Base-by-base conservation (phyloP, 2,329 filamentous ascomycete species). In the Phialophora macrospora region DNA sequence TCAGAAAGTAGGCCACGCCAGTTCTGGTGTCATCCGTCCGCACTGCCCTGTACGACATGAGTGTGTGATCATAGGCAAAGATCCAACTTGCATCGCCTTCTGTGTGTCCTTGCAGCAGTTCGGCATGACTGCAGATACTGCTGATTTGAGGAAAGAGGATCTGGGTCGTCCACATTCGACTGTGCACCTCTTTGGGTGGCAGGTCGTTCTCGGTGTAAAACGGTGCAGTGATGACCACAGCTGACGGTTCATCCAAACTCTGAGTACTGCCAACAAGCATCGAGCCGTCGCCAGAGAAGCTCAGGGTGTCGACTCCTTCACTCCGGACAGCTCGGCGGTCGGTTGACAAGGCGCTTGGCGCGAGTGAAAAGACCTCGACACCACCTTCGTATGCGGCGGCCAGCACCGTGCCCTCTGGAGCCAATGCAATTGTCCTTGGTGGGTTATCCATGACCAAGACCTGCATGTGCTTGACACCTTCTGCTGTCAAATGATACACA, bases 371-470 rank as follows among this genome's bases (percentile, higher is more conserved):
- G 0, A 97, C 90, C 76, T 97, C 93, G 68, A 97, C 93, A n/a
- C 91, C 91, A 62, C 91, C 90, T 73, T 92, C 88, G 76, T 93
- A 96, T 7, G 92, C 92, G 17, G 92, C 90, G 26, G 93, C 93
- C 54, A 97, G 79, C 14, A 97, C 90, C 51, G 89, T 88, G 26
- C 91, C 92, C 69, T 90, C 91, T 1, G 92, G 91, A 0, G 92
- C 94, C 32, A 97, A 80, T 17, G 90, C 88, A 70, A 97, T 90
- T 14, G 91, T 88, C 62, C 88, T 87, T 8, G 93, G 91, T 62
- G 87, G 86, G 75, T 95, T 89, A 72, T 94, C 90, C 67, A 97
- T 82, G 54, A 90, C 85, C 63, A 97, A 84, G 34, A 90, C 90
- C 73, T 90, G 88, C n/a, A 86, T 85, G 68, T 90, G 85, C 73